These are phyloP conservation scores for Eudorina sp. DNA, from an alignment of 139 green algal species.

Conservation along the genomic window DNA sequence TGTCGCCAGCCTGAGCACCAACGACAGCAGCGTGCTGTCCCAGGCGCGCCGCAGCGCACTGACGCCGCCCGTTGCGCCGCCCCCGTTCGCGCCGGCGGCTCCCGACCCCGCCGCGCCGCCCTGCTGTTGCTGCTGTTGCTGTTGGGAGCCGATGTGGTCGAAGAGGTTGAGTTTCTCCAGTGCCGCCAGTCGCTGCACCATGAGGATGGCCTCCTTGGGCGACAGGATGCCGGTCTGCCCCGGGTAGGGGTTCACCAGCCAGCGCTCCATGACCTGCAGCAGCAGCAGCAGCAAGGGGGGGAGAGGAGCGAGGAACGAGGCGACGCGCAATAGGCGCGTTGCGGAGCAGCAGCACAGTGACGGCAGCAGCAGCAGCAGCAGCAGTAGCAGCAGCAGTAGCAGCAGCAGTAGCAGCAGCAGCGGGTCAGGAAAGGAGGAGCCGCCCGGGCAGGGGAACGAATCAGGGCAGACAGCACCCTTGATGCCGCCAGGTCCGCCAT, in stretches of 20 bases:
- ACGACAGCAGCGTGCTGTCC: conserved; percentile 42
- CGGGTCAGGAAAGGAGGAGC: no score
- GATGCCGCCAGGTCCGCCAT: no score
- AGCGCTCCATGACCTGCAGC: conserved; percentile 58
- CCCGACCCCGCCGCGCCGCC: neutral
- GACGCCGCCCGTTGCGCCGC: neutral
- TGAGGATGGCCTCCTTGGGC: conserved; percentile 87
- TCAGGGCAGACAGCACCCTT: no score
- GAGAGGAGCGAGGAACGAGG: neutral
- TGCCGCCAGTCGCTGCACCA: conserved; percentile 87
- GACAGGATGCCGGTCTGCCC: conserved; percentile 64
- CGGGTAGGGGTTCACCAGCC: conserved; percentile 62
- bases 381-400: no score
- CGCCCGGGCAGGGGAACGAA: no score
- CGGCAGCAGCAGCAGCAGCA: no score
- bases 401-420: no score
- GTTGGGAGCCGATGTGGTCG: conserved; percentile 12
- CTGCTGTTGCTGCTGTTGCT: neutral
- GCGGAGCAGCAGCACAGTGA: no score
- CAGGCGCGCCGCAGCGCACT: conserved; percentile 19
- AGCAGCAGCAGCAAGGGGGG: neutral
- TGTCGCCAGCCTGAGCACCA: conserved; percentile 28
- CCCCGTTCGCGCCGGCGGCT: neutral
- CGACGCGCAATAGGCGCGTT: no score
- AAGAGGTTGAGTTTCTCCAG: conserved; percentile 73